Evolutionary conservation across 371 early-diverging fungal genomes (phyloP).

Genomic region (Chytridiales sp.): DNA sequence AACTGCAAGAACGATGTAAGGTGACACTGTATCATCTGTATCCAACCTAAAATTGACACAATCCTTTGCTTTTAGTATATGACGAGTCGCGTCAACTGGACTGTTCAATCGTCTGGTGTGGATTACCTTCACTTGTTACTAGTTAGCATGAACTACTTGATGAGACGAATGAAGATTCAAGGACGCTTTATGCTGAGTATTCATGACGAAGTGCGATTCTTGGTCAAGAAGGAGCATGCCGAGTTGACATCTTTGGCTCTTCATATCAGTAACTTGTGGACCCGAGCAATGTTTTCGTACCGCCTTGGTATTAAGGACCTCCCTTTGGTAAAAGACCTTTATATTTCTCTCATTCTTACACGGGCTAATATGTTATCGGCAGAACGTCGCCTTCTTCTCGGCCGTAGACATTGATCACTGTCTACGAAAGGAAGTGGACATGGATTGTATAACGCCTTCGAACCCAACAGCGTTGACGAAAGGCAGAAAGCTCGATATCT

Average conservation of each 20-base stretch:
- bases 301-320: constrained; percentile 83
- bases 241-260: constrained; percentile 81
- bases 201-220: constrained; percentile 95
- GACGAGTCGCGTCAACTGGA: constrained; percentile 95
- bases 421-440: constrained; percentile 84
- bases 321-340: constrained; percentile 63
- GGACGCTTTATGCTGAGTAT: constrained; percentile 89
- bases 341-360: not conserved
- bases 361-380: not conserved
- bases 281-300: constrained; percentile 83
- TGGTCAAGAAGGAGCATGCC: constrained; percentile 74
- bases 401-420: constrained; percentile 92
- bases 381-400: constrained; percentile 94
- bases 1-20: constrained; percentile 60
- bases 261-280: constrained; percentile 94
- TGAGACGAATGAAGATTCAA: constrained; percentile 70
- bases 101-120: constrained; percentile 98
- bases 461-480: constrained; percentile 29
- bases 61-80: constrained; percentile 51
- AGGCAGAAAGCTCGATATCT: constrained; percentile 19
- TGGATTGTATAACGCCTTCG: constrained; percentile 47
- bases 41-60: not conserved
- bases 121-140: constrained; percentile 96
- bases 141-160: constrained; percentile 84
- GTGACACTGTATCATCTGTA: not conserved